Base-by-base conservation (phyloP, 2,329 filamentous ascomycete genomes). In the Neoascochyta sp. region DNA sequence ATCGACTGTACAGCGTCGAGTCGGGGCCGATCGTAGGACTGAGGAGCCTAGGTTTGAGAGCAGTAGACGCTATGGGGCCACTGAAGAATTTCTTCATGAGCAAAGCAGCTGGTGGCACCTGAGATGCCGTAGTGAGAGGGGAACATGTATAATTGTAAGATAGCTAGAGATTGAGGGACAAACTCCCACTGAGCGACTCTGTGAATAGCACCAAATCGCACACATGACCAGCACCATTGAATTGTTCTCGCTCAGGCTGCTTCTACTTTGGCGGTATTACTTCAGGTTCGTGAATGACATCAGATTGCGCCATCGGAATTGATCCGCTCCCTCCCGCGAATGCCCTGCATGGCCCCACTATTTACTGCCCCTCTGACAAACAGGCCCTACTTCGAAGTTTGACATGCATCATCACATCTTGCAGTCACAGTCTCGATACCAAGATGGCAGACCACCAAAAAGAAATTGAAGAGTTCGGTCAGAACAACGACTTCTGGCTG, bases 11-110 rank as follows among this genome's bases (percentile, higher is more conserved):
- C 63, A 83, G 82, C n/a, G 78, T 86, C 1, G 80, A 79, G 13
- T 80, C 76, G 39, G 86, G 86, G 0, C 88, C 88, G 1, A 65
- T 96, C 18, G 84, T 95, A 11, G 82, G 83, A 47, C 69, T 89
- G 28, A 75, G 90, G 40, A 89, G 85, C 30, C 54, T 87, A 25
- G 90, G 90, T 0, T 63, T 96, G 40, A 76, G 71, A 40, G 77
- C 83, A 6, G 83, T 95, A 39, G 82, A 95, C 63, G 74, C 76
- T 2, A 54, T 94, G 53, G 74, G 77, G 0, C 78, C 83, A 20
- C 54, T 95, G 34, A 96, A 96, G 73, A 76, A 73, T 24, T 86
- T 89, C 57, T 72, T 96, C 41, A 96, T 96, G 90, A 77, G 77
- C 45, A 69, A 70, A 45, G 78, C 78, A 25, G 70, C 71, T 10